A percentile compares a stretch with the other conserved stretches of the same genome.
phyloP scores from a whole-genome alignment of 352 stramenopile species.

The Pythium phragmiticola region DNA sequence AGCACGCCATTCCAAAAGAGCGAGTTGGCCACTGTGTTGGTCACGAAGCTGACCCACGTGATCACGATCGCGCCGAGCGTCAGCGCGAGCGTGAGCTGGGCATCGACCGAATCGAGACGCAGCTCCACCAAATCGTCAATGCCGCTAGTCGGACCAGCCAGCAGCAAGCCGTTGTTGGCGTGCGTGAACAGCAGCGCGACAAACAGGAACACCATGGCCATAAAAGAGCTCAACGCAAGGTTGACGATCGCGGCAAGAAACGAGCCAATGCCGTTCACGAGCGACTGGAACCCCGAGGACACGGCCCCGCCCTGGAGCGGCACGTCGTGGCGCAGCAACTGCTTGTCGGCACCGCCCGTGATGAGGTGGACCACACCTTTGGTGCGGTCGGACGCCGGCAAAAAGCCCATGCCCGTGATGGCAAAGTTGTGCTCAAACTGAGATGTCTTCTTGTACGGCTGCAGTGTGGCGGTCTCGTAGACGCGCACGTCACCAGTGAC shows the following conservation, averaged over 20 bases:
- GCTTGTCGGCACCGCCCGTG: conserved; percentile 77
- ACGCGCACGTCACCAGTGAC: conserved; percentile 76
- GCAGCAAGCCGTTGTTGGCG: conserved; percentile 54
- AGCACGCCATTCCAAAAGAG: conserved; percentile 77
- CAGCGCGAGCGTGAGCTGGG: conserved; percentile 42
- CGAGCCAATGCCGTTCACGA: conserved; percentile 33
- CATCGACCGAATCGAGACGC: conserved; percentile 56
- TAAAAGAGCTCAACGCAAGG: conserved; percentile 49
- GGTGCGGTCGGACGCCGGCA: conserved; percentile 34
- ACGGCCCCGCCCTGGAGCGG: conserved; percentile 53
- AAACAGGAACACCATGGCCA: conserved; percentile 58
- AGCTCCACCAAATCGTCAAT: conserved; percentile 58
- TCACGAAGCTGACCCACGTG: conserved; percentile 37
- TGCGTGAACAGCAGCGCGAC: conserved; percentile 77
- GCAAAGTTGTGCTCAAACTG: conserved; percentile 72
- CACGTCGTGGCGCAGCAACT: conserved; percentile 64
- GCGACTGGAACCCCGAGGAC: conserved; percentile 37
- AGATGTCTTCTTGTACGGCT: conserved; percentile 53
- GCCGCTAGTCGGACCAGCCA: conserved; percentile 43
- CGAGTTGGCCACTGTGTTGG: conserved; percentile 42
- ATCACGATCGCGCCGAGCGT: conserved; percentile 34
- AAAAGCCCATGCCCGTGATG: conserved; percentile 82
- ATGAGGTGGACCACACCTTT: conserved; percentile 48
- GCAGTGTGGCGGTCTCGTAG: conserved; percentile 46
- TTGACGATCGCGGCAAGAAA: conserved; percentile 35